phyloP scores from a whole-genome alignment of 345 rosid species.

The Mercurialis annua region DNA sequence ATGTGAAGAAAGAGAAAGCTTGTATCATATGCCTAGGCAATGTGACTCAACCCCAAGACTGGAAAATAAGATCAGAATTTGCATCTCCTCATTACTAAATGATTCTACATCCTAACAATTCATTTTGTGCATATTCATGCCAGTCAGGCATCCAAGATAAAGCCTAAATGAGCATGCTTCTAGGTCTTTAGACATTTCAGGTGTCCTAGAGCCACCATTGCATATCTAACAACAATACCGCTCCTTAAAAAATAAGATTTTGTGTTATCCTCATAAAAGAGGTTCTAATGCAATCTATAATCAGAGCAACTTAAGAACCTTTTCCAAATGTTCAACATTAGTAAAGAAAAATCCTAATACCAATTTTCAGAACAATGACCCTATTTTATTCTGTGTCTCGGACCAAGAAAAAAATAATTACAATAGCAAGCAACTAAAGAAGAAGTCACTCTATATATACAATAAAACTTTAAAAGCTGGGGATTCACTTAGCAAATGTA shows the following conservation, averaged over 20 bases:
- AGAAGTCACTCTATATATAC: not conserved
- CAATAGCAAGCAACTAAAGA: not conserved
- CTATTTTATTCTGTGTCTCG: not conserved
- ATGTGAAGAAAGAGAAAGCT: not conserved
- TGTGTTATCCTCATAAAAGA: not conserved
- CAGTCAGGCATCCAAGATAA: slow-evolving; percentile 3
- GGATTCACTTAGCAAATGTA: not conserved
- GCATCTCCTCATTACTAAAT: not conserved
- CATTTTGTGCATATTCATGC: not conserved
- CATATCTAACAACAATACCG: not conserved
- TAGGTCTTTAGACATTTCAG: not conserved
- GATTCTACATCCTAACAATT: not conserved
- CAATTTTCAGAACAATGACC: not conserved
- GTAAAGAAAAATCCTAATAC: not conserved
- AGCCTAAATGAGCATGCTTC: not conserved
- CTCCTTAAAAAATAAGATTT: not conserved
- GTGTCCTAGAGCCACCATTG: not conserved
- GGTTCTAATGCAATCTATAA: not conserved
- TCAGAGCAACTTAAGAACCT: not conserved
- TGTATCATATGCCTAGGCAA: not conserved
- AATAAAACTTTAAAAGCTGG: too few species aligned
- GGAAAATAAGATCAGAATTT: not conserved
- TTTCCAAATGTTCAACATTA: not conserved
- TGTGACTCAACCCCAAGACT: not conserved
- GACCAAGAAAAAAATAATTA: not conserved